Percentiles rank a stretch among this genome's conserved stretches.
Conservation (phyloP, 139 green algal species). For the Yamagishiella unicocca region DNA sequence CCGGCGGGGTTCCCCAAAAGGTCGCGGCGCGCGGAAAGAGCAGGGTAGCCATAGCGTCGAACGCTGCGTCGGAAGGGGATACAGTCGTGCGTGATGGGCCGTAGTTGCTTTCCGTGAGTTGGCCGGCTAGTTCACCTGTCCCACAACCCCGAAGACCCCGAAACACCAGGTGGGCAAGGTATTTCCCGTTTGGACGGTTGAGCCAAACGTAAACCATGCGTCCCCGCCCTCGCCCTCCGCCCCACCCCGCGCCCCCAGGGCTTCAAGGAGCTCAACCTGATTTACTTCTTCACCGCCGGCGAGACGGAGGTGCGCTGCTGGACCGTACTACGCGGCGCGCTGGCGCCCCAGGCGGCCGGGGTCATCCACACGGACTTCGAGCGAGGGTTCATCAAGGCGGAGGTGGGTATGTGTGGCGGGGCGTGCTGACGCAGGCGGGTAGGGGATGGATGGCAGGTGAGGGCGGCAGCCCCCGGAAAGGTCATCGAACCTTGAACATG, state of each 20-base stretch:
- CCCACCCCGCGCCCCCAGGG: conserved; percentile 15
- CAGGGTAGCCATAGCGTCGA: too few species aligned
- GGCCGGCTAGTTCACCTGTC: too few species aligned
- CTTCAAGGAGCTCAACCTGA: conserved; percentile 79
- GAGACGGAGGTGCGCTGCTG: conserved; percentile 92
- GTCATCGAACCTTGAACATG: too few species aligned
- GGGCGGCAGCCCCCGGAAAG: too few species aligned
- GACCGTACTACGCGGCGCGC: conserved; percentile 81
- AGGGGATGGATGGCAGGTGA: too few species aligned
- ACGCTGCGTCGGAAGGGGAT: too few species aligned
- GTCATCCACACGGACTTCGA: conserved; percentile 97
- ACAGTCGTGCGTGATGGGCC: too few species aligned
- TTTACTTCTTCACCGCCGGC: conserved; percentile 97
- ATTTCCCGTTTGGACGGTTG: too few species aligned
- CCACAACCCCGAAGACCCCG: too few species aligned
- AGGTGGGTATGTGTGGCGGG: conserved; percentile 67
- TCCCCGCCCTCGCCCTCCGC: neutral
- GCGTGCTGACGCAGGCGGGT: neutral
- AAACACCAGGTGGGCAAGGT: too few species aligned
- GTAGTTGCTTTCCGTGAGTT: too few species aligned
- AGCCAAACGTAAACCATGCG: neutral
- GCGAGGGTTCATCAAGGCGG: conserved; percentile 95
- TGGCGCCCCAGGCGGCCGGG: conserved; percentile 87
- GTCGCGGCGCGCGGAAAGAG: too few species aligned
- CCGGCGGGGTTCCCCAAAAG: conserved; percentile 55